Evolutionary conservation across 1,139 yeast species (phyloP), one percentile per base, ranked within the genome.

Genomic region (Suhomyces maxii): DNA sequence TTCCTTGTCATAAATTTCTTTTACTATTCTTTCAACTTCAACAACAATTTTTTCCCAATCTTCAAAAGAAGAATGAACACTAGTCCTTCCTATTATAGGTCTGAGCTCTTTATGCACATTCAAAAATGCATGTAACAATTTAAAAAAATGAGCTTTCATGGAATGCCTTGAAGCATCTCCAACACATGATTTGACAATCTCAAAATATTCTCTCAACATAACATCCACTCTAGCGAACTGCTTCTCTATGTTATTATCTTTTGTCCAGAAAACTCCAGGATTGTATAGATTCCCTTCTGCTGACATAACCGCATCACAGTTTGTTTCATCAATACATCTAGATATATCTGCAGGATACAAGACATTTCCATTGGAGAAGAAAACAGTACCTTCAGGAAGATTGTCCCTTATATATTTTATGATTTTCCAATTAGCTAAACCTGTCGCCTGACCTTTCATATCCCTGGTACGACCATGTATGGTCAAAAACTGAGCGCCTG

Each of bases 381-480:
- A 86, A 0, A 93, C 97, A 8, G 95, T 89, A 44, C 84, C 95
- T 34, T 69, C 59, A 0, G 97, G 96, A 43, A 93, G 71, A 53
- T 88, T 86, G 35, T 90, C 95, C 42, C 95, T 73, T 36, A 95
- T 65, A 61, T 82, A 89, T 55, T 75, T 79, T 51, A 95, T 78
- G 30, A 85, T 77, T 28, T 82, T 77, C 98, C 99, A 93, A 68
- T 93, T 91, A 1, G 99, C 99, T 43, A 95, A 69, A 0, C 99
- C 99, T 0, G 99, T 91, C 49, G 82, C 79, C 64, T 91, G 98
- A 6, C 99, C 99, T 66, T 93, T 93, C 95, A 91, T 95, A 52
- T 91, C 99, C 53, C 99, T 77, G 1, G 98, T 87, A 58, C 99
- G 79, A 3, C 98, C 98, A 65, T 95, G 99, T 6, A 95, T 87